phyloP scores from a whole-genome alignment of 176 grass and related monocot genomes.

The Elymus sibiricus region DNA sequence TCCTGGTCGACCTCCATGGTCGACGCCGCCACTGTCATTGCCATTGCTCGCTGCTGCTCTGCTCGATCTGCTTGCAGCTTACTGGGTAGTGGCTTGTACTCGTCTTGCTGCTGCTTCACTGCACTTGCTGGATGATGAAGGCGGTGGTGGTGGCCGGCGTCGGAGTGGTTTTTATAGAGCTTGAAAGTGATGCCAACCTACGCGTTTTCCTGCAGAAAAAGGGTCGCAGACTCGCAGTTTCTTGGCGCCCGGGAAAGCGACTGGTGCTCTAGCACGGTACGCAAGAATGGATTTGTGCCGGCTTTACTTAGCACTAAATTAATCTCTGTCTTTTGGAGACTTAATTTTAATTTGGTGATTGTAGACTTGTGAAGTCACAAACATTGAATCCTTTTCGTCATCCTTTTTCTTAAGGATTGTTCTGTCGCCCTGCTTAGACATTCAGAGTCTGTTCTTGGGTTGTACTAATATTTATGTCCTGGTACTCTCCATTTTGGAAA shows the following conservation, averaged over 20 bases:
- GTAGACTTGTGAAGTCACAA: background rate
- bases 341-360: background rate
- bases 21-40: background rate
- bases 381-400: constrained; percentile 10
- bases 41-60: background rate
- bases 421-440: background rate
- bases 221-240: constrained; percentile 1
- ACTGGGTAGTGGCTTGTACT: background rate
- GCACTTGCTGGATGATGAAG: background rate
- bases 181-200: background rate
- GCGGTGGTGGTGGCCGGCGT: background rate
- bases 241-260: background rate
- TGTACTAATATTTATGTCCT: background rate
- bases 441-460: background rate
- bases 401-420: background rate
- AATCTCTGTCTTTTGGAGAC: background rate
- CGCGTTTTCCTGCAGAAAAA: constrained; percentile 31
- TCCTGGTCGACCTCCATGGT: constrained; percentile 50
- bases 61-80: background rate
- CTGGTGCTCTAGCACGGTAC: background rate
- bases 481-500: constrained; percentile 7
- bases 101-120: background rate
- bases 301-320: background rate
- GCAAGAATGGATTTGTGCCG: background rate
- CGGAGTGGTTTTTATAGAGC: constrained; percentile 10